Base-by-base conservation (phyloP, 805 yeast genomes). In the Wickerhamiella alocasiicola region DNA sequence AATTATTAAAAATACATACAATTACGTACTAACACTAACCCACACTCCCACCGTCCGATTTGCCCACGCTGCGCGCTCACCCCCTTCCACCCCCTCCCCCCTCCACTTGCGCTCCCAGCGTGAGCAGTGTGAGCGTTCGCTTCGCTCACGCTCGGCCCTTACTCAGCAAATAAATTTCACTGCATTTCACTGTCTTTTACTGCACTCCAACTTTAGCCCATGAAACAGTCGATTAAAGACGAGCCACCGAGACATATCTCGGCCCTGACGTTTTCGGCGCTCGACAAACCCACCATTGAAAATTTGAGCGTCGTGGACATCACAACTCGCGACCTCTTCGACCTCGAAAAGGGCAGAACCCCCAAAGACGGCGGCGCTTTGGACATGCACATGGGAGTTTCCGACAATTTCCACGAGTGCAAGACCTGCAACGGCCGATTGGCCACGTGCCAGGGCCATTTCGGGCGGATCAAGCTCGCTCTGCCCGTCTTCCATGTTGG, bases 401-500 rank as follows among this genome's bases (percentile, higher is more conserved):
- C 95, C 5, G 76, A 91, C 40, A 85, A 83, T 50, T 62, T 78
- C n/a, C 66, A 75, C 12, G 93, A 81, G 56, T 91, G 99, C 66
- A 59, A 72, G 11, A 93, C 97, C 0, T 91, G 99, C 63, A 83
- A 76, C 52, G 97, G 97, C 2, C 76, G 76, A 50, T 64, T 91
- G 48, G 94, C 95, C 0, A 73, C 94, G 1, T 91, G 99, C 60
- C 96, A 88, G 63, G 99, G 99, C 44, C 99, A 91, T 64, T 91
- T 91, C 59, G 99, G 99, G 31, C 95, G 93, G 55, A 74, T 91
- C 48, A 74, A 83, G 53, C 69, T 91, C 39, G 95, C 97, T 0
- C 66, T 91, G 33, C 99, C 99, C 1, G 97, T 87, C 11, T 91
- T 88, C 64, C 98, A 91, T 56, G 91, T 91, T 35, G 99, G 99